Percentiles rank a stretch among this genome's conserved stretches.
Evolutionary conservation across 2,329 filamentous ascomycete species (phyloP).

Genomic region (Atkinsonella texensis): DNA sequence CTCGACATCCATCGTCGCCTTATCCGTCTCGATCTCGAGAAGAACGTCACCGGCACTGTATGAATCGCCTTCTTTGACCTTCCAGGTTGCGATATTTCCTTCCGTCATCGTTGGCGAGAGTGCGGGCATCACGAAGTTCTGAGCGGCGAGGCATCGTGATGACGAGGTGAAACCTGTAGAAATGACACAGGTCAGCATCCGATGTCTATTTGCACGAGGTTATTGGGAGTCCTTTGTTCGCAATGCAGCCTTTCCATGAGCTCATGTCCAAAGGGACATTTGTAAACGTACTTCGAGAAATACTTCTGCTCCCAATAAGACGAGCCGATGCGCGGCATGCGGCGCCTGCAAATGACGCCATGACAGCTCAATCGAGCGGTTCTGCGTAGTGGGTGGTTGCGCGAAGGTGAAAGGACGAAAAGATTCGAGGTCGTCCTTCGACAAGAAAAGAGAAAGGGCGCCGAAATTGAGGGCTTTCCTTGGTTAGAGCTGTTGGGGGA

Average conservation of each 20-base stretch:
- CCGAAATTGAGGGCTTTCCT: constrained; percentile 13
- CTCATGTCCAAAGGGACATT: background rate
- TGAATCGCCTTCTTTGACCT: constrained; percentile 74
- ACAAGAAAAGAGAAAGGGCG: background rate
- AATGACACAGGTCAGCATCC: background rate
- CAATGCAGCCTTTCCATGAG: too few species aligned
- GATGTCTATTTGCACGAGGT: background rate
- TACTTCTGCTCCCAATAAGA: constrained; percentile 35
- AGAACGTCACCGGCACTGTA: constrained; percentile 77
- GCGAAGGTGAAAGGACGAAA: background rate
- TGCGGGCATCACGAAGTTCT: constrained; percentile 85
- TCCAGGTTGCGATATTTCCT: constrained; percentile 77
- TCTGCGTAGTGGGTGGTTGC: background rate
- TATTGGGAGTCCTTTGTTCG: too few species aligned
- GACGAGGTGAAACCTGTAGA: constrained; percentile 51
- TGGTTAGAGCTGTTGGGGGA: constrained; percentile 21
- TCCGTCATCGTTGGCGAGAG: constrained; percentile 91
- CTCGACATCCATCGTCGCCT: constrained; percentile 91
- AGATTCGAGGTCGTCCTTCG: constrained; percentile 7
- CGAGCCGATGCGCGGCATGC: constrained; percentile 53
- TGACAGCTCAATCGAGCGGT: constrained; percentile 23
- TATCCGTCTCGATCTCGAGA: constrained; percentile 88
- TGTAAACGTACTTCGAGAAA: constrained; percentile 42
- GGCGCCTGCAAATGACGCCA: constrained; percentile 55
- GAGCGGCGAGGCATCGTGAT: constrained; percentile 54